Percentiles rank a stretch among this genome's conserved stretches.
phyloP scores from a whole-genome alignment of 306 rosid species.

The Sechiopsis laciniata region DNA sequence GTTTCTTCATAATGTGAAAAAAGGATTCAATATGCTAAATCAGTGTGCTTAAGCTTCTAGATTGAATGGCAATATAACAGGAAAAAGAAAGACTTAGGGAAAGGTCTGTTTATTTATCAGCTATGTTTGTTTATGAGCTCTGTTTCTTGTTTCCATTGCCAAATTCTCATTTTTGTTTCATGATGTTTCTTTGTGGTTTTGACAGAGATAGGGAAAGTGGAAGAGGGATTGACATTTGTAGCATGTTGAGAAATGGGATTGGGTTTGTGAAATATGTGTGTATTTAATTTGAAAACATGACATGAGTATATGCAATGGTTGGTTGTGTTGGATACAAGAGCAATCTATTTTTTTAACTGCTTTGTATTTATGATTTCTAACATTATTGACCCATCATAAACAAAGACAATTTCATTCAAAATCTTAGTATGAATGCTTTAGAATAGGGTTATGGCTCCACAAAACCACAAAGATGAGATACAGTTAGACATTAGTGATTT shows the following conservation, averaged over 20 bases:
- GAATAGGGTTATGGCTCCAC: background rate
- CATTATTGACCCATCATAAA: background rate
- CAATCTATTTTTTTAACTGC: constrained; percentile 9
- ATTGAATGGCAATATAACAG: too few relatives aligned
- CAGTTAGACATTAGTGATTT: background rate
- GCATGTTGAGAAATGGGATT: too few relatives aligned
- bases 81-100: too few relatives aligned
- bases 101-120: background rate
- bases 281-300: constrained; percentile 12
- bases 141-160: too few relatives aligned
- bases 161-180: background rate
- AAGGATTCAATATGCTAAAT: too few relatives aligned
- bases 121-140: background rate
- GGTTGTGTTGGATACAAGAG: constrained; percentile 5
- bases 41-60: too few relatives aligned
- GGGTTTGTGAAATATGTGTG: constrained; percentile 18
- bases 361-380: background rate
- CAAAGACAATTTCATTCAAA: background rate
- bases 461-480: background rate
- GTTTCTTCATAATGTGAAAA: background rate
- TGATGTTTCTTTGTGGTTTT: background rate
- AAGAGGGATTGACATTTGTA: background rate
- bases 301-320: constrained; percentile 20
- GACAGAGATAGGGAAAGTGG: constrained; percentile 18
- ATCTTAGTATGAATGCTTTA: background rate